phyloP scores from a whole-genome alignment of 345 rosid species.

The Salix viminalis region DNA sequence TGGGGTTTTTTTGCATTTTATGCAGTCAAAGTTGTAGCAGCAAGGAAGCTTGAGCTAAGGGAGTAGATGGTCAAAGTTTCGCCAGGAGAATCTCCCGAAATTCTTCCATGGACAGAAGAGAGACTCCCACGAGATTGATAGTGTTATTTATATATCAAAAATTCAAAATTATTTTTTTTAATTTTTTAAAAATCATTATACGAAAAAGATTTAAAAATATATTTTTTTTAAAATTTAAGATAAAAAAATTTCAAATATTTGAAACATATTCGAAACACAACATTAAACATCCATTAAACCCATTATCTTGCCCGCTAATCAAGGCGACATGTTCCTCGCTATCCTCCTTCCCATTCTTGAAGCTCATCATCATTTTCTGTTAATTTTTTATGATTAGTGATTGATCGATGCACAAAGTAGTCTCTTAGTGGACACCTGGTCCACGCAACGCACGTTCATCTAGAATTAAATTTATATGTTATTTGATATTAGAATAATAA shows the following conservation, averaged over 20 bases:
- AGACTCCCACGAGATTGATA: not conserved
- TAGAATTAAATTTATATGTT: no score
- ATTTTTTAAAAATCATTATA: no score
- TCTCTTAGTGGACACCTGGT: no score
- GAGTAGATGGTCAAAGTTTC: constrained; percentile 35
- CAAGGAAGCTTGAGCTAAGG: not conserved
- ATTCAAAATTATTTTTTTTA: no score
- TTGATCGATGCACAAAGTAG: not conserved
- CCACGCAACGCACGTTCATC: no score
- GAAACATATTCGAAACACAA: no score
- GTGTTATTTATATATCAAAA: no score
- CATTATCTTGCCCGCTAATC: constrained; percentile 33
- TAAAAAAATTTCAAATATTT: no score
- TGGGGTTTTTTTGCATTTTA: no score
- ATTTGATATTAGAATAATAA: no score
- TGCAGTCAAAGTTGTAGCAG: constrained; percentile 24
- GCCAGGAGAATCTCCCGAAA: constrained; percentile 12
- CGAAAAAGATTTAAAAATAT: no score
- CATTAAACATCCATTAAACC: not conserved
- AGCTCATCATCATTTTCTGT: not conserved
- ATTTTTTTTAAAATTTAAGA: no score
- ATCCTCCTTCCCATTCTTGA: constrained; percentile 19
- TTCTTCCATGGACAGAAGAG: constrained; percentile 9
- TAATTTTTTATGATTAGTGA: not conserved
- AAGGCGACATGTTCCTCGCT: constrained; percentile 45